phyloP scores from a whole-genome alignment of 1,284 basidiomycete species.

The Puccinia coronata region DNA sequence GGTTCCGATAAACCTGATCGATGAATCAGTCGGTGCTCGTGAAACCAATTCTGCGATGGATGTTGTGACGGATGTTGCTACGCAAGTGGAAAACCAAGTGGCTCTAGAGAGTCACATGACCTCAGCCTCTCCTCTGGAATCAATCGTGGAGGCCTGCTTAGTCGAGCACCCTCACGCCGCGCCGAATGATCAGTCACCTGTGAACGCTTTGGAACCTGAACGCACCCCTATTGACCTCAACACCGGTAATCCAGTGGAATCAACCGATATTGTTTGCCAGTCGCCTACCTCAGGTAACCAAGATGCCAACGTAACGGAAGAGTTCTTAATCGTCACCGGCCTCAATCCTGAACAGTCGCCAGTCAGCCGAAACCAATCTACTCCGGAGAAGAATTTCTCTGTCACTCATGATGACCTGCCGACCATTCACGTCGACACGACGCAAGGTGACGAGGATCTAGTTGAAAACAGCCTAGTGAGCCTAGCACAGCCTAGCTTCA shows the following conservation, averaged over 20 bases:
- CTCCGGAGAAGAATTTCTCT: background rate
- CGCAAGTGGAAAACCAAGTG: background rate
- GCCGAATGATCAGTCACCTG: background rate
- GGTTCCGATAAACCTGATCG: too few relatives aligned
- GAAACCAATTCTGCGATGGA: background rate
- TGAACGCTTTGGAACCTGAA: too few relatives aligned
- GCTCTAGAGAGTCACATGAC: background rate
- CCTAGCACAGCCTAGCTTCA: background rate
- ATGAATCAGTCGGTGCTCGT: background rate
- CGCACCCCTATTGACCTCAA: background rate
- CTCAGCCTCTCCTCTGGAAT: background rate
- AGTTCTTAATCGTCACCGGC: background rate
- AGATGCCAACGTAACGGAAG: background rate
- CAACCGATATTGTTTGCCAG: background rate
- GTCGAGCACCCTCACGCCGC: background rate
- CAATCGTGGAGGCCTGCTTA: background rate
- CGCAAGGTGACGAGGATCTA: background rate
- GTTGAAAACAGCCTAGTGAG: background rate
- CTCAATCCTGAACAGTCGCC: background rate
- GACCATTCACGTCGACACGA: background rate
- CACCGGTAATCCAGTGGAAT: background rate
- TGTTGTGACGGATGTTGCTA: too few relatives aligned
- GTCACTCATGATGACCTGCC: background rate
- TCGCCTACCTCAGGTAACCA: background rate
- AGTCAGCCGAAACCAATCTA: background rate